These are phyloP conservation scores for Stephania japonica DNA, from an alignment of 164 flowering plant genomes.

Conservation along the genomic window DNA sequence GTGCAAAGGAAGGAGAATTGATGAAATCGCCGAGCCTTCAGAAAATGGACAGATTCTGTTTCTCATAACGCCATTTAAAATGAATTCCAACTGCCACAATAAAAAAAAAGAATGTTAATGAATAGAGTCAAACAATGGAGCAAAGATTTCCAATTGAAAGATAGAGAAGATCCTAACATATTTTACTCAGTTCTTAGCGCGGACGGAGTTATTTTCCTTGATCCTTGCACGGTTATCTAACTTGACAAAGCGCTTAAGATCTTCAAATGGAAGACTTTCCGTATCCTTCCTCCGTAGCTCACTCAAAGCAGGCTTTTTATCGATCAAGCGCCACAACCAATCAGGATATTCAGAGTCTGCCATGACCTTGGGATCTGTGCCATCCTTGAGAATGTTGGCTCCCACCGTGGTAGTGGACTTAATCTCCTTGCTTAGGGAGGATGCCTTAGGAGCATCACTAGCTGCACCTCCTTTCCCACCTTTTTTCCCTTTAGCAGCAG, in stretches of 20 bases:
- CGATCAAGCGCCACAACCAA: conserved; percentile 79
- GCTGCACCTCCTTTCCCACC: conserved; percentile 61
- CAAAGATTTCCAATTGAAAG: neutral
- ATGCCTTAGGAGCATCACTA: conserved; percentile 53
- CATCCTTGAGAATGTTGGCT: conserved; percentile 83
- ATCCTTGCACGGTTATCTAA: conserved; percentile 81
- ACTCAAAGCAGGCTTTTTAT: conserved; percentile 70
- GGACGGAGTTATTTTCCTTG: conserved; percentile 65
- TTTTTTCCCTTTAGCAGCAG: conserved; percentile 58
- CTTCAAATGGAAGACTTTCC: conserved; percentile 66
- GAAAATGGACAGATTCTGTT: too few species aligned
- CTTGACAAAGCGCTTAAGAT: conserved; percentile 76
- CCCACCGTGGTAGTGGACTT: conserved; percentile 71
- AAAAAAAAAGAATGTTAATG: neutral
- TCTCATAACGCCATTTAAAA: too few species aligned
- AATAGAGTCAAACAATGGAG: neutral
- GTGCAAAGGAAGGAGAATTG: too few species aligned
- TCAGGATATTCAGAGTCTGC: conserved; percentile 86
- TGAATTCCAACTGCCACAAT: too few species aligned
- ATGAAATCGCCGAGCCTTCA: too few species aligned
- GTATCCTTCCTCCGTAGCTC: conserved; percentile 59
- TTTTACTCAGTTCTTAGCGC: conserved; percentile 59
- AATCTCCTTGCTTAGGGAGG: conserved; percentile 64
- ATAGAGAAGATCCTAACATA: conserved; percentile 10
- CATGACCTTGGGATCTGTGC: conserved; percentile 67